Evolutionary conservation across 148 eudicot species (phyloP), one percentile per base, ranked within the genome.

Genomic region (Chenopodium quinoa): DNA sequence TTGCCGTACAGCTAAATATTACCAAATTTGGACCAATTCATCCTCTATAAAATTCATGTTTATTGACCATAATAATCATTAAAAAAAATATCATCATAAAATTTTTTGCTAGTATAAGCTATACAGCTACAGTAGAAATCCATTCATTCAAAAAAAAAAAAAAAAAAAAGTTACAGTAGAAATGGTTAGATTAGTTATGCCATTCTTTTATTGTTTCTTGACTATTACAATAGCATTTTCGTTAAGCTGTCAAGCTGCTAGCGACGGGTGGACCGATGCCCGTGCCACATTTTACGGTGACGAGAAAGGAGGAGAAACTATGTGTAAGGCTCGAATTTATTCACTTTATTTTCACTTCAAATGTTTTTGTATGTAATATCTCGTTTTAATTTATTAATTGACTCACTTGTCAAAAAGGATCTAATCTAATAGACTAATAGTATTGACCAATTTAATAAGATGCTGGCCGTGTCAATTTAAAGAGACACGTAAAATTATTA

Each of bases 211-310:
- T 29, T 34, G 27, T 72, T 79, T 54, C 58, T 72, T 73, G 46
- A 6, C 70, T 11, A 48, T 54, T 23, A 37, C 67, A 14, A 13
- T 50, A 52, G 22, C 22, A 31, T 22, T 73, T 11, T 63, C 48
- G 11, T 29, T 73, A 25, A 52, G 48, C 19, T 63, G 66, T 54
- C 78, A 73, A 83, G 81, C 67, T 31, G 7, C 47, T 46, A 29
- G 27, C 34, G 58, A 32, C 6, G 73, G 32, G 7, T 83, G 85
- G 85, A 71, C 78, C 27, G 80, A 79, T 79, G 86, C 86, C 4
- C 86, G 60, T 75, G 86, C 86, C 54, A 83, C 82, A n/a, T 83
- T 83, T 60, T 83, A 83, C 14, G 86, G 86, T 79, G 82, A 83
- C 27, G 75, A 60, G 1, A 2, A 25, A 0, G 86, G 86, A 9